Evolutionary conservation across 345 rosid species (phyloP), one percentile per base, ranked within the genome.

Genomic region (Dimocarpus longan): DNA sequence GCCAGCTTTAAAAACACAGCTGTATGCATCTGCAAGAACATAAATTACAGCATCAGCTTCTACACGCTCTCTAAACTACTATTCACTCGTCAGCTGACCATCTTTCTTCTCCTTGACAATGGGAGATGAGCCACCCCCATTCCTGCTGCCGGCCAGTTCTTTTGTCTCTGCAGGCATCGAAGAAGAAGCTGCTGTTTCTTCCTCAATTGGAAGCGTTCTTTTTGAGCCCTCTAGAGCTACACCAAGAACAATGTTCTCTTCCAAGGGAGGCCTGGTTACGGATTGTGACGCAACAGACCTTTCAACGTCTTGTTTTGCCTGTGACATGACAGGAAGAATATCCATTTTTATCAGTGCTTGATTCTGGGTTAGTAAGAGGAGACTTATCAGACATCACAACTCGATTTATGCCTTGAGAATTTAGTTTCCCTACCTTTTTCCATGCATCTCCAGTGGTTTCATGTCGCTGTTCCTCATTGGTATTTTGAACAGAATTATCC

Each of bases 171-270:
- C 26, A 12, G 86, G 75, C 8, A 59, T 57, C 18, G 84, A 57
- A 54, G 90, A 80, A 54, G 90, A 80, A 42, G 85, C 70, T 10
- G 70, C 75, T 13, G 18, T 68, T 74, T 92, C 93, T 78, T 90
- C 98, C 62, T 93, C 97, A n/a, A 93, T 91, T 1, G 93, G 98
- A 59, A 93, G 95, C 19, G 93, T 93, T n/a, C 95, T 87, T 81
- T 92, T 93, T 21, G 95, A 90, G 52, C 98, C 98, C 67, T 95
- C 98, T 64, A 95, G 69, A 6, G 98, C 98, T 63, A 95, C 98
- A 4, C 93, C 97, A 16, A 95, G 95, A 80, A 95, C 92, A 68
- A 95, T 87, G 78, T 93, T 95, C 72, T 95, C 98, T 81, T 89
- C 95, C 85, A 92, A 67, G 12, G 87, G 78, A 52, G 93, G 85